Evolutionary conservation across 805 yeast genomes (phyloP).

Genomic region (Scheffersomyces amazonensis): DNA sequence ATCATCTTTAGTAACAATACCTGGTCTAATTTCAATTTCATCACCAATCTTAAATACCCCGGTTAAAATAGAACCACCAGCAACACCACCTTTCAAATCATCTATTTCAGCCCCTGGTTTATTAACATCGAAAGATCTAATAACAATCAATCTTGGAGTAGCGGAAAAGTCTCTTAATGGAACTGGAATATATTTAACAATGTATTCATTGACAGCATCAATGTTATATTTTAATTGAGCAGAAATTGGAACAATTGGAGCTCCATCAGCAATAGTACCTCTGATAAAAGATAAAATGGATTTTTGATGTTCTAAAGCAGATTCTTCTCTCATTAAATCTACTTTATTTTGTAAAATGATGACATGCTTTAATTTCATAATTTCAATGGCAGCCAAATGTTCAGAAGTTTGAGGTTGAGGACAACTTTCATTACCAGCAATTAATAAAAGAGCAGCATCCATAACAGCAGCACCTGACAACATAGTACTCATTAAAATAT

Average conservation of each 20-base stretch:
- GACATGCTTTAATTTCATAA: slow-evolving; percentile 96
- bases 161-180: slow-evolving; percentile 95
- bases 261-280: slow-evolving; percentile 99
- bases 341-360: slow-evolving; percentile 96
- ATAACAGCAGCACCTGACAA: slow-evolving; percentile 99
- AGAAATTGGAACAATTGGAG: slow-evolving; percentile 97
- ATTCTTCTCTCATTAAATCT: slow-evolving; percentile 96
- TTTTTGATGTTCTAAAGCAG: slow-evolving; percentile 93
- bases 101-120: slow-evolving; percentile 98
- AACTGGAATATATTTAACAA: slow-evolving; percentile 92
- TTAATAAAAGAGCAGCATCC: slow-evolving; percentile 96
- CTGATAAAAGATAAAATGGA: slow-evolving; percentile 88
- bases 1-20: slow-evolving; percentile 95
- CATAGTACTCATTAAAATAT: slow-evolving; percentile 99
- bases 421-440: slow-evolving; percentile 98
- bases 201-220: slow-evolving; percentile 96
- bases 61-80: slow-evolving; percentile 96
- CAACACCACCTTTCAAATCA: slow-evolving; percentile 99
- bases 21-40: slow-evolving; percentile 98
- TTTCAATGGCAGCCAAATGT: slow-evolving; percentile 98
- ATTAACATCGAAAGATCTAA: slow-evolving; percentile 97
- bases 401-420: slow-evolving; percentile 99
- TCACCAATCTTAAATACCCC: slow-evolving; percentile 98
- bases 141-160: slow-evolving; percentile 92
- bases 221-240: slow-evolving; percentile 98